Evolutionary conservation across 2,329 filamentous ascomycete genomes (phyloP).

Genomic region (Epichloe aotearoae): DNA sequence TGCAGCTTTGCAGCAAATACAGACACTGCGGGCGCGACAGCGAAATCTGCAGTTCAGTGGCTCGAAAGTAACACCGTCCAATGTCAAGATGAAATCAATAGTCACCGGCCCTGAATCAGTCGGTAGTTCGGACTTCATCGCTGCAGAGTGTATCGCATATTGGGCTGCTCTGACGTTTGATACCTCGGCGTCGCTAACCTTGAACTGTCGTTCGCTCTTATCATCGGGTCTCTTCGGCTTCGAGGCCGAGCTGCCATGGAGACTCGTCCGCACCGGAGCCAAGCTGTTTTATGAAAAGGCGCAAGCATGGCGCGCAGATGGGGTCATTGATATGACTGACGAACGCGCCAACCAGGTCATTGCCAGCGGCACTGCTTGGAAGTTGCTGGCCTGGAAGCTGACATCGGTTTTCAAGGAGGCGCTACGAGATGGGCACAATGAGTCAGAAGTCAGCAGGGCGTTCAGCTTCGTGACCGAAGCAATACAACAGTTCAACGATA

Average conservation of each 20-base stretch:
- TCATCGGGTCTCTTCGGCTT: constrained; percentile 25
- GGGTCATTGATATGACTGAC: constrained; percentile 15
- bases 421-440: constrained; percentile 18
- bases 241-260: constrained; percentile 17
- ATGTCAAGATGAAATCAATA: constrained; percentile 8
- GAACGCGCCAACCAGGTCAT: constrained; percentile 19
- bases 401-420: constrained; percentile 20
- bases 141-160: constrained; percentile 25
- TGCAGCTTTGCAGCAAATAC: constrained; percentile 26
- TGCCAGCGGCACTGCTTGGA: constrained; percentile 16
- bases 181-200: constrained; percentile 25
- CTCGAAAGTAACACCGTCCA: constrained; percentile 21
- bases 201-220: constrained; percentile 25
- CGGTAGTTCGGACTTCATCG: constrained; percentile 20
- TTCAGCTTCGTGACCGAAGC: constrained; percentile 14
- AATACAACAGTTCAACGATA: constrained; percentile 15
- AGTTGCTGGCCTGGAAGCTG: constrained; percentile 19
- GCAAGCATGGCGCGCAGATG: constrained; percentile 13
- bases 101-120: constrained; percentile 15
- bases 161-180: constrained; percentile 30
- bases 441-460: constrained; percentile 15
- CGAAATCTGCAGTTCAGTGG: constrained; percentile 27
- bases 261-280: constrained; percentile 14
- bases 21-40: constrained; percentile 24
- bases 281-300: constrained; percentile 18